Conservation (phyloP, 2,329 filamentous ascomycete species). For the Fusarium decemcellulare region DNA sequence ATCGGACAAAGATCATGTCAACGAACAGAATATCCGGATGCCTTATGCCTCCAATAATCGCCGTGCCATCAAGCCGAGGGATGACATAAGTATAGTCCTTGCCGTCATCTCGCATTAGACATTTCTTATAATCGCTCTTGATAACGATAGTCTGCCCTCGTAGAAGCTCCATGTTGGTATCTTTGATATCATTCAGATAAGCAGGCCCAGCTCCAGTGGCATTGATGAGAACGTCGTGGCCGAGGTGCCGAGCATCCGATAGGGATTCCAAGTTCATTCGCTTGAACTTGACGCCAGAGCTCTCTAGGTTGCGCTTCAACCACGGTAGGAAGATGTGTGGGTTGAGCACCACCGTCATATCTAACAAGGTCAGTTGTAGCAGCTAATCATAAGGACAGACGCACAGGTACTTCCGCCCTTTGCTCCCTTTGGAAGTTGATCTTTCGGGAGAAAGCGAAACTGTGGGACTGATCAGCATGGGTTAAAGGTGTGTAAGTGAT, state of each 20-base stretch:
- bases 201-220: constrained; percentile 17
- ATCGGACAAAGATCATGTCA: background rate
- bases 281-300: constrained; percentile 22
- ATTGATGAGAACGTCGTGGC: constrained; percentile 35
- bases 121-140: constrained; percentile 15
- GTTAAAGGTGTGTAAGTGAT: background rate
- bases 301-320: constrained; percentile 19
- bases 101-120: constrained; percentile 6
- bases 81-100: constrained; percentile 9
- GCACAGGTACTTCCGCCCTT: constrained; percentile 6
- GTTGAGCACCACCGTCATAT: constrained; percentile 17
- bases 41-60: constrained; percentile 5
- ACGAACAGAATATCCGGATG: background rate
- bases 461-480: background rate
- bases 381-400: background rate
- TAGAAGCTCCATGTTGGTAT: background rate
- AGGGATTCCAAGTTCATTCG: constrained; percentile 19
- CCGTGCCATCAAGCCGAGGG: constrained; percentile 14
- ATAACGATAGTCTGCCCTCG: constrained; percentile 12
- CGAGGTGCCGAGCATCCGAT: constrained; percentile 18
- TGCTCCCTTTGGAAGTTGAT: constrained; percentile 8
- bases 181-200: constrained; percentile 2
- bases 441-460: constrained; percentile 7
- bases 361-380: constrained; percentile 1
- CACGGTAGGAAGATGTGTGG: constrained; percentile 23